phyloP scores from a whole-genome alignment of 805 yeast species.

The Wickerhamiella musiphila region DNA sequence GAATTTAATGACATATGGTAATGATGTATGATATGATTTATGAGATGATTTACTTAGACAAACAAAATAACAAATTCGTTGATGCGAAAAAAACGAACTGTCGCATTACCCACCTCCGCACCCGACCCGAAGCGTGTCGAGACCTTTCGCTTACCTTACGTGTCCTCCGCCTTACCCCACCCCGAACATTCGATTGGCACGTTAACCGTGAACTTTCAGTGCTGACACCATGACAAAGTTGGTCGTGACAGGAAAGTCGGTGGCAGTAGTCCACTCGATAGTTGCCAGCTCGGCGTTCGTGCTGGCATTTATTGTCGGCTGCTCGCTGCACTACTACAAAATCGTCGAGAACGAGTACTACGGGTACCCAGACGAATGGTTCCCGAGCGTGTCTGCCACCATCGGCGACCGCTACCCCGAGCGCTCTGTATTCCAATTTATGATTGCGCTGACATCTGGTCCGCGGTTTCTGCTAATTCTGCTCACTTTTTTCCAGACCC shows the following conservation, averaged over 20 bases:
- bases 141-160: background rate
- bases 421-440: constrained; percentile 74
- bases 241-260: constrained; percentile 31
- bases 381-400: constrained; percentile 92
- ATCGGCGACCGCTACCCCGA: constrained; percentile 97
- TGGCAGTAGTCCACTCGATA: constrained; percentile 56
- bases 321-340: constrained; percentile 63
- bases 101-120: background rate
- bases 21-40: background rate
- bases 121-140: background rate
- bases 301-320: constrained; percentile 59
- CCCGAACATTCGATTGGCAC: background rate
- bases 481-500: constrained; percentile 28
- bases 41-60: background rate
- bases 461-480: constrained; percentile 63
- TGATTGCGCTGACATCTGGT: constrained; percentile 86
- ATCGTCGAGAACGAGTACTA: constrained; percentile 74
- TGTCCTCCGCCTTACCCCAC: background rate
- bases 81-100: background rate
- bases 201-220: background rate
- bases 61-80: background rate
- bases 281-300: constrained; percentile 62
- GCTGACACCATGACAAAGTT: constrained; percentile 2
- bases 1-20: background rate
- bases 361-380: constrained; percentile 97